These are phyloP conservation scores for Tilletia setariae DNA, from an alignment of 1,284 basidiomycete genomes.

Conservation along the genomic window DNA sequence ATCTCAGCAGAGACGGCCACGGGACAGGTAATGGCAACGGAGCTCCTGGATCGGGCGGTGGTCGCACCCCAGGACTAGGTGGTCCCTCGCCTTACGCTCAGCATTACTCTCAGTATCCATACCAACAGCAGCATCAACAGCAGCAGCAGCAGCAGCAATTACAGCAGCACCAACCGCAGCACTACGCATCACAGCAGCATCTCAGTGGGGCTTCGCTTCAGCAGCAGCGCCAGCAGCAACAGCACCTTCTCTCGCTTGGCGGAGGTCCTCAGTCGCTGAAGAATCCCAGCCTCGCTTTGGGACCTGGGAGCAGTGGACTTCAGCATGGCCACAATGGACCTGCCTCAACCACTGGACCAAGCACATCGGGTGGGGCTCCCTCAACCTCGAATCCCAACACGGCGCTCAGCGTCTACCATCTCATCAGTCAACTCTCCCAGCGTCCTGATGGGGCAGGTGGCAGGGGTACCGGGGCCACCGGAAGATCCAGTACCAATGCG, in stretches of 20 bases:
- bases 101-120: slow-evolving; percentile 11
- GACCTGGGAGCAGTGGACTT: not conserved
- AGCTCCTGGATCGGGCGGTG: not conserved
- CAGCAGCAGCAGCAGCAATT: slow-evolving; percentile 15
- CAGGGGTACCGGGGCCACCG: not conserved
- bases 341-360: not conserved
- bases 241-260: slow-evolving; percentile 12
- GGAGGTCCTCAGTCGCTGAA: not conserved
- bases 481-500: not conserved
- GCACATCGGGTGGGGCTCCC: not conserved
- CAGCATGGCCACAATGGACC: not conserved
- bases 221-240: slow-evolving; percentile 1
- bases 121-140: slow-evolving; percentile 13
- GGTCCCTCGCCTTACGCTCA: slow-evolving; percentile 5
- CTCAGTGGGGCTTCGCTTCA: not conserved
- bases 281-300: too few species aligned
- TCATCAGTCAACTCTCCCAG: slow-evolving; percentile 53
- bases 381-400: slow-evolving; percentile 11
- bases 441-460: slow-evolving; percentile 34
- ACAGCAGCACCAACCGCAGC: slow-evolving; percentile 1
- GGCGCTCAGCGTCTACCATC: slow-evolving; percentile 37
- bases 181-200: not conserved
- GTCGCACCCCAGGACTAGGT: not conserved
- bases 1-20: not conserved
- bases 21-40: not conserved